These are phyloP conservation scores for barrel medic (Medicago truncatula) DNA, from an alignment of 306 rosid species.

Conservation along the genomic window MtrunA17r5.0-ANR NC_053044.1:24692001-24692500, in stretches of 20 bases:
- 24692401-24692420: conserved; percentile 92
- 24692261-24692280: neutral
- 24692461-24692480: conserved; percentile 41
- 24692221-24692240: neutral
- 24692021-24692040: neutral
- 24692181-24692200: neutral
- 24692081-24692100: conserved; percentile 95
- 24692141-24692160: conserved; percentile 94
- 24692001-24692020: neutral
- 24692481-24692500: neutral
- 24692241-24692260: neutral
- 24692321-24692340: conserved; percentile 79
- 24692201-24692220: neutral
- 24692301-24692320: neutral
- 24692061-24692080: conserved; percentile 68
- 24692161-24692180: conserved; percentile 9
- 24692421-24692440: conserved; percentile 92
- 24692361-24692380: conserved; percentile 70
- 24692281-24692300: neutral
- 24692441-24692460: conserved; percentile 91
- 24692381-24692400: conserved; percentile 88
- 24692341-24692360: conserved; percentile 68
- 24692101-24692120: conserved; percentile 99
- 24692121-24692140: conserved; percentile 90
- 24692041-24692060: neutral